Base-by-base conservation (phyloP, 1,284 basidiomycete species). In the Entoloma clypeatum region DNA sequence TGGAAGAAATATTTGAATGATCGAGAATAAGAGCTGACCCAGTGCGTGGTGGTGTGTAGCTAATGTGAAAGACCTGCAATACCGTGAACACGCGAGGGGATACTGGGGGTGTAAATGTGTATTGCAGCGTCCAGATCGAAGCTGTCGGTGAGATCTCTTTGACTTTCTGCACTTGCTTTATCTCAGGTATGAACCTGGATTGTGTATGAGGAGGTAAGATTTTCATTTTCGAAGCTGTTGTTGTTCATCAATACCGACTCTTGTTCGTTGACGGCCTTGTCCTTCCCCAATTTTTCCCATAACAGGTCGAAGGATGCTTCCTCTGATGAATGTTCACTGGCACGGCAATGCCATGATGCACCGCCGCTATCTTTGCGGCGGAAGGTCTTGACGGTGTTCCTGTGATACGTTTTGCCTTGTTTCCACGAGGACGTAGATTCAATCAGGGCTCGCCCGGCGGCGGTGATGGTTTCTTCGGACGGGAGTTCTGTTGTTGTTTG, bases 1-100 rank as follows among this genome's bases (percentile, higher is more conserved):
- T n/a, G 10, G 9, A 7, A 18, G 4, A 32, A 16, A 16, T 13
- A 7, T 36, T 37, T 24, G n/a, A 23, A 26, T 8, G 18, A 10
- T 13, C 24, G 14, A 25, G 5, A 17, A 26, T 22, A 9, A 4
- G 36, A 18, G 53, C 69, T 23, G 50, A 85, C 83, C 81, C 83
- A 30, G 67, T 72, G 44, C 69, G 72, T 17, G 75, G 73, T 32
- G 69, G 62, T 10, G 60, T 59, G 33, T 72, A 67, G 30, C 68
- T 63, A 19, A 81, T 60, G 47, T 78, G 69, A 5, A 68, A 67
- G 11, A 80, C 72, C 57, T 86, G 83, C 19, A 87, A 61, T 21
- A 82, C 81, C 1, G 85, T 87, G 60, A 87, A 89, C 14, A 85
- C 73, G 9, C 86, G 76, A 7, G 84, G 77, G 3, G 84, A 81